Evolutionary conservation across 305 asterid genomes (phyloP).

Genomic region (Petunia hybrid): DNA sequence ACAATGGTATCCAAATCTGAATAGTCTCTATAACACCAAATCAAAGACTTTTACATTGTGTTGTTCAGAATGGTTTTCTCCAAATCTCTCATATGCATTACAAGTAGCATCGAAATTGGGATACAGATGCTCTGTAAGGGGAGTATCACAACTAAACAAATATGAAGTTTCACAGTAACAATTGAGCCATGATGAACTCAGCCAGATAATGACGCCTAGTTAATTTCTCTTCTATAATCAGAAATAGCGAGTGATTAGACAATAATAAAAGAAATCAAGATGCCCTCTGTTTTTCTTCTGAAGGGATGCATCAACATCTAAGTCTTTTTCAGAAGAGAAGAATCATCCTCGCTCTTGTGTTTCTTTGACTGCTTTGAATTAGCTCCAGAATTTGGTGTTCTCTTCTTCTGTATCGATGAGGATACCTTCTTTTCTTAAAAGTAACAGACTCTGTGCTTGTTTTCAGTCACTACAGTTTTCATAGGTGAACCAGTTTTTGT

Average conservation of each 20-base stretch:
- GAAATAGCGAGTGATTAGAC: not conserved
- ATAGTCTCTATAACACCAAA: no score
- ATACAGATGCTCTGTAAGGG: not conserved
- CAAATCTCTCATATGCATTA: not conserved
- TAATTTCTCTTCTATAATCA: not conserved
- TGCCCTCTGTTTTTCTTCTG: slow-evolving; percentile 56
- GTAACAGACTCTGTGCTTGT: slow-evolving; percentile 43
- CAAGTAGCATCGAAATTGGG: slow-evolving; percentile 19
- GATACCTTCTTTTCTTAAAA: slow-evolving; percentile 49
- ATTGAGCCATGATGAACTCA: slow-evolving; percentile 8
- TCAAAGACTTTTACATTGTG: no score
- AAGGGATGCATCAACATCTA: slow-evolving; percentile 50
- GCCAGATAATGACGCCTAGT: not conserved
- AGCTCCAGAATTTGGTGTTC: slow-evolving; percentile 50
- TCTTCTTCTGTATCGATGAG: slow-evolving; percentile 55
- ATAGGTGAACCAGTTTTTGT: slow-evolving; percentile 69
- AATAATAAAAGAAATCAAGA: slow-evolving; percentile 36
- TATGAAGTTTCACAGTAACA: not conserved
- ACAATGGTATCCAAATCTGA: no score
- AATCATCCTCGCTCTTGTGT: slow-evolving; percentile 51
- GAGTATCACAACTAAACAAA: slow-evolving; percentile 7
- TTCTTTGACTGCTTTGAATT: slow-evolving; percentile 57
- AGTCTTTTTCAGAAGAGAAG: slow-evolving; percentile 49
- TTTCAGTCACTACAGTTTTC: slow-evolving; percentile 62
- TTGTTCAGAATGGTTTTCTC: not conserved